Percentiles rank a stretch among this genome's conserved stretches.
phyloP scores from a whole-genome alignment of 768 basidiomycete species.

The Trametes elegans region DNA sequence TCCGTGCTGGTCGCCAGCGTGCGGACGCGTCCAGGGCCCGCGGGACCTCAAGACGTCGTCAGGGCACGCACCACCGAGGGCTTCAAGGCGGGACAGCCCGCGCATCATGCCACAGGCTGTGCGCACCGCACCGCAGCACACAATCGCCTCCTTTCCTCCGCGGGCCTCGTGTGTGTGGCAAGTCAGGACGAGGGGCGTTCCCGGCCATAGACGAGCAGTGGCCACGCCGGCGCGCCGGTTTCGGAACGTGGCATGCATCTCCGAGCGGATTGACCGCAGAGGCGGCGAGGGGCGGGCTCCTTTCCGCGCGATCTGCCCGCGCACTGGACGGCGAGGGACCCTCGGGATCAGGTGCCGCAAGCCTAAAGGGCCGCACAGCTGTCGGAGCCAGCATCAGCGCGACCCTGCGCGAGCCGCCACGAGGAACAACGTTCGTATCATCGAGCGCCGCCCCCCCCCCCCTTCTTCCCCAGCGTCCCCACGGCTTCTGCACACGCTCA shows the following conservation, averaged over 20 bases:
- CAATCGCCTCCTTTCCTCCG: not conserved
- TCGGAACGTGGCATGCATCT: too few relatives aligned
- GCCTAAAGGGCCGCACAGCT: not conserved
- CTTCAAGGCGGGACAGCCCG: not conserved
- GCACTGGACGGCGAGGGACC: too few relatives aligned
- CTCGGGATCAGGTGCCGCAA: not conserved
- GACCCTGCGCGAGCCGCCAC: not conserved
- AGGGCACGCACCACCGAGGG: not conserved
- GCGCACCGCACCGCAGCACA: not conserved
- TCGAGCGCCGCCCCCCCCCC: not conserved
- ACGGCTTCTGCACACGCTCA: too few relatives aligned
- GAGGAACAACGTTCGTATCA: too few relatives aligned
- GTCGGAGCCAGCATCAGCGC: not conserved
- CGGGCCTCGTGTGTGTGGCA: not conserved
- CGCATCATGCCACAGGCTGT: conserved; percentile 1
- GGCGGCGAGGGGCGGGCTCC: too few relatives aligned
- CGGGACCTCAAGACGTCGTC: not conserved
- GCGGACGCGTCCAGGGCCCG: too few relatives aligned
- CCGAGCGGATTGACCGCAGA: too few relatives aligned
- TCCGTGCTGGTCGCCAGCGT: too few relatives aligned
- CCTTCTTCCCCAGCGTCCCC: too few relatives aligned
- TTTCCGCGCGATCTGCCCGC: too few relatives aligned
- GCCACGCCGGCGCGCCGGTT: too few relatives aligned
- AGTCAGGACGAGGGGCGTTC: not conserved
- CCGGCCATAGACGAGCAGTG: not conserved